Evolutionary conservation across 176 grass and related monocot species (phyloP), one percentile per base, ranked within the genome.

Genomic region (Paspalum vaginatum): DNA sequence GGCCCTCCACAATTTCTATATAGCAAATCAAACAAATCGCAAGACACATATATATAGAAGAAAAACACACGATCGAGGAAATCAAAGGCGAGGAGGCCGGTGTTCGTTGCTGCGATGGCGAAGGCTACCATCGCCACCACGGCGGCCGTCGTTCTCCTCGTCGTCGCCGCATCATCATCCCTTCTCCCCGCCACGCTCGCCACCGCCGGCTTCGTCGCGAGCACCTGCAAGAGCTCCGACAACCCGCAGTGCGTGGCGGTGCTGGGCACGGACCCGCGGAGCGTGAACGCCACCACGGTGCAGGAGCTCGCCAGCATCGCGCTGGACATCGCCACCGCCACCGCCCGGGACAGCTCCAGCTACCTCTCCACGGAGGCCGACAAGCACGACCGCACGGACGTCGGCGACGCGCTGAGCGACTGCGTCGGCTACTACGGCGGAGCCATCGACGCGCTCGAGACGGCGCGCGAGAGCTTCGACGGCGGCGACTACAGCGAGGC

Each of bases 251-350:
- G 76, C 32, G 47, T 17, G 43, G 48, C 12, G 75, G 60, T 53
- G 17, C 76, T 66, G 7, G 6, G 7, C 47, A 11, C 47, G 46
- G 76, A 79, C 47, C 47, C 11, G 6, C 76, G 76, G 18, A 79
- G 61, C 76, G 61, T 14, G 18, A 66, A 66, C 18, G 76, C 76
- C 27, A 66, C 61, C 18, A 78, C 76, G 10, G 76, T 24, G 46
- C 26, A 0, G 3, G 61, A 64, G 45, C 76, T 65, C 60, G 76
- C 61, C 26, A 20, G 47, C 76, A 51, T 78, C 46, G 61, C 11
- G 26, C 26, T 78, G 10, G 76, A 78, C 76, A 65, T 78, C 76
- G 60, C 61, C 60, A 0, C 11, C 46, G 16, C 15, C 24, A 9
- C 2, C 9, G 75, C 60, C 3, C 38, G 2, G 43, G 44, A 6